Evolutionary conservation across 2,329 filamentous ascomycete species (phyloP), one percentile per base, ranked within the genome.

Genomic region (Penicillium psychrosexuale): DNA sequence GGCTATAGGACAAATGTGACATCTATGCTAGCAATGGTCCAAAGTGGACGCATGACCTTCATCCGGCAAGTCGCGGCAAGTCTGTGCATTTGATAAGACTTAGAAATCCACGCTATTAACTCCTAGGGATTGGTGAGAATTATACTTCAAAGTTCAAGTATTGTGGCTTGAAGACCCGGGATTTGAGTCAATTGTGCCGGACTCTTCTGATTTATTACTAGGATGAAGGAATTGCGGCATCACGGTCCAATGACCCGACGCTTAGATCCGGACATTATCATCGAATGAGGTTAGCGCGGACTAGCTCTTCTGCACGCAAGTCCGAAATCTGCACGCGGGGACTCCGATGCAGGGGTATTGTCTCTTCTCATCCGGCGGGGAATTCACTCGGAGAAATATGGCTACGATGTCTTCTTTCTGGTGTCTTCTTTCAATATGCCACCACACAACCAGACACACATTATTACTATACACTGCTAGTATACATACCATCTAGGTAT

Each of bases 271-370:
- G 46, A 31, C 7, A 39, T 48, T 19, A 40, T 40, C 2, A 38
- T 48, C 27, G 5, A 48, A 48, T 39, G 24, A 12, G 28, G 36
- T 40, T 42, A 49, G 47, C 13, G 17, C 31, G 17, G 13, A 30
- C 47, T 24, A 33, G 11, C 3, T 33, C 12, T 13, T 24, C 47
- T 40, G 17, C 12, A 28, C 1, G 7, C 15, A 39, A 39, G 47
- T 24, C 36, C 4, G 19, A 15, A 31, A 11, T 30, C 24, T 37
- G 24, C 17, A 39, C 24, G n/a, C 17, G 12, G 12, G 8, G 39
- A 22, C 17, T 45, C 33, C 15, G 36, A 31, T 31, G 46, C 24
- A 27, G 24, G 24, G 12, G 12, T 22, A 3, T 6, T 7, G 9
- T 33, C 22, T 22, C 42, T 45, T 13, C 17, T 22, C 28, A 33